Percentiles rank a stretch among this genome's conserved stretches.
Evolutionary conservation across 371 early-diverging fungal genomes (phyloP).

Genomic region (Coemansia sp.): DNA sequence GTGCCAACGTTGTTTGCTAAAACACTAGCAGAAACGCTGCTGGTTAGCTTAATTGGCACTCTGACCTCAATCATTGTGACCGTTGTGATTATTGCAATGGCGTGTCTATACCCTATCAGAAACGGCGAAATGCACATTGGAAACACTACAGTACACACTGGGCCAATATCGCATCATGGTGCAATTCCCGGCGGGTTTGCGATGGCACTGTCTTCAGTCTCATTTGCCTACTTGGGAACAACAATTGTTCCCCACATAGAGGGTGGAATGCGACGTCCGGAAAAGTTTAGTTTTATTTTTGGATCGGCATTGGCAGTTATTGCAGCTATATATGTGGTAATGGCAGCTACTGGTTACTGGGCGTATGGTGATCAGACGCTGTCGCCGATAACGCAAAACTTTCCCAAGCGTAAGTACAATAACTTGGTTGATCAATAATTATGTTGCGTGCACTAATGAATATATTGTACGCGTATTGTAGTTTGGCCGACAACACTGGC

Average conservation of each 20-base stretch:
- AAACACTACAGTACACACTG: not conserved
- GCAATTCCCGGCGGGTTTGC: constrained; percentile 39
- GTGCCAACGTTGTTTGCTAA: constrained; percentile 70
- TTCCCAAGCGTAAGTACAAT: constrained; percentile 59
- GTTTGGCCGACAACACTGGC: constrained; percentile 46
- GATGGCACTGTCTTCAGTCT: constrained; percentile 35
- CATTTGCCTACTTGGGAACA: constrained; percentile 52
- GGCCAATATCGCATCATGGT: constrained; percentile 19
- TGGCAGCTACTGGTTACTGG: constrained; percentile 74
- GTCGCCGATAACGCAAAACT: constrained; percentile 72
- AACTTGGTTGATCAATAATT: not conserved
- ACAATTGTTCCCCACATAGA: constrained; percentile 74
- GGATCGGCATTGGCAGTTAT: constrained; percentile 65
- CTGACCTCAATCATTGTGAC: constrained; percentile 55
- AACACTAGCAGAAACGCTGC: constrained; percentile 72
- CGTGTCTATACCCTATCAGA: constrained; percentile 47
- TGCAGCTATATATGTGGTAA: constrained; percentile 69
- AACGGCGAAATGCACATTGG: constrained; percentile 20
- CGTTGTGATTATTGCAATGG: constrained; percentile 55
- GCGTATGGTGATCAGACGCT: constrained; percentile 68
- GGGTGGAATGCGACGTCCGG: constrained; percentile 73
- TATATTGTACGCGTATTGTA: not conserved
- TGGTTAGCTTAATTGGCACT: constrained; percentile 53
- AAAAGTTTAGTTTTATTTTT: constrained; percentile 69
- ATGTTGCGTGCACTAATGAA: not conserved